Evolutionary conservation across 371 early-diverging fungal species (phyloP), one percentile per base, ranked within the genome.

Genomic region (Mucor ambiguus): DNA sequence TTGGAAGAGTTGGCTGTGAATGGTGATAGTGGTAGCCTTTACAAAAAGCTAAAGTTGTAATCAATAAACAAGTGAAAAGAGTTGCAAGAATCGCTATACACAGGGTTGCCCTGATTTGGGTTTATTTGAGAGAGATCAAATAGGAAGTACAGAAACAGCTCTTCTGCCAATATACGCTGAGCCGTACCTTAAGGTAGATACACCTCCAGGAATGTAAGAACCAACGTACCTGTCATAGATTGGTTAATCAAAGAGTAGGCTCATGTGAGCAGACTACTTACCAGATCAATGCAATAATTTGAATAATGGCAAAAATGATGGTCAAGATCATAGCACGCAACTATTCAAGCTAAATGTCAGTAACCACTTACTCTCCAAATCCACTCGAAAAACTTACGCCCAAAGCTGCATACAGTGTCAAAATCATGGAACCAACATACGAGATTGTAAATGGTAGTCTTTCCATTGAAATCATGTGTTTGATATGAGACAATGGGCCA

Each of bases 271-370:
- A 12, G 58, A 24, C 32, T 30, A n/a, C 67, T 69, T 82, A 87
- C 79, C 87, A 88, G n/a, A 87, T 66, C 14, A 90, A 74, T 0
- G 89, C 87, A 44, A 88, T 63, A 12, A 87, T 73, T 70, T 90
- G 89, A 52, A 87, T 60, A 22, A 88, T 72, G 11, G 85, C 82
- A 52, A 82, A 82, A 8, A 89, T 71, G 33, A 90, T 82, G 0
- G 89, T 87, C 41, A 85, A 52, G 41, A 83, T 67, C 61, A 78
- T 77, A 29, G 57, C 80, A n/a, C 78, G 77, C n/a, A 68, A 64
- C 87, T 87, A 72, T 14, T 29, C 33, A 33, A 35, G 12, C 37
- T 7, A 10, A 0, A 41, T 41, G 41, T 33, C 22, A 5, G 35
- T 5, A 35, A 52, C 29, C 3, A 4, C 9, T 30, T 6, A 30